Percentiles rank a stretch among this genome's conserved stretches.
phyloP scores from a whole-genome alignment of 176 grass and related monocot genomes.

The Cocos nucifera region DNA sequence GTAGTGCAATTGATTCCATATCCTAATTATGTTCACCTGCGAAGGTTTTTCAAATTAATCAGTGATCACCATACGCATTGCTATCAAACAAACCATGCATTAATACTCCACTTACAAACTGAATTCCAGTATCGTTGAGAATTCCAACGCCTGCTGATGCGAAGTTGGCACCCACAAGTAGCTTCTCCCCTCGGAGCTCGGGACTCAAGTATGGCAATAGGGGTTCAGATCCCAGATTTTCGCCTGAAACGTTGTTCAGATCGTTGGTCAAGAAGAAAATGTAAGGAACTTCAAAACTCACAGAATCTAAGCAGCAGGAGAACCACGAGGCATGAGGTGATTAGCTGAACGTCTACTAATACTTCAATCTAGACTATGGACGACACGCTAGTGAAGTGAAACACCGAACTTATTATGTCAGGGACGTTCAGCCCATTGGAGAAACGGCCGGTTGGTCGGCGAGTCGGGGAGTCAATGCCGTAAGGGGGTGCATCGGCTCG shows the following conservation, averaged over 20 bases:
- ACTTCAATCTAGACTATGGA: too few relatives aligned
- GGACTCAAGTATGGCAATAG: slow-evolving; percentile 77
- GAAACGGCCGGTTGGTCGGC: slow-evolving; percentile 58
- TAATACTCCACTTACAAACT: slow-evolving; percentile 54
- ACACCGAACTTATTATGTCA: slow-evolving; percentile 75
- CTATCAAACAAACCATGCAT: too few relatives aligned
- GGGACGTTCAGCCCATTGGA: slow-evolving; percentile 79
- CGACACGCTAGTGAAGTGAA: too few relatives aligned
- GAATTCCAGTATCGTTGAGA: slow-evolving; percentile 85
- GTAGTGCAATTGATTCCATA: slow-evolving; percentile 52
- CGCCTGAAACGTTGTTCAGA: slow-evolving; percentile 29
- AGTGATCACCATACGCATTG: too few relatives aligned
- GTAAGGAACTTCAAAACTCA: too few relatives aligned
- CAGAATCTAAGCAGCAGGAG: too few relatives aligned
- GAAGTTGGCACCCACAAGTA: slow-evolving; percentile 90
- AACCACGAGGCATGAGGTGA: too few relatives aligned
- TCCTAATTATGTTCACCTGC: slow-evolving; percentile 83
- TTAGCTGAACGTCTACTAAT: too few relatives aligned
- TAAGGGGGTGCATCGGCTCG: slow-evolving; percentile 76
- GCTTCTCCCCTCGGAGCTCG: slow-evolving; percentile 51
- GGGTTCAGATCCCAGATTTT: slow-evolving; percentile 52
- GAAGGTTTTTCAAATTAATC: too few relatives aligned
- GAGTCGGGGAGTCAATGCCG: slow-evolving; percentile 61
- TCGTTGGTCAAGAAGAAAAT: too few relatives aligned
- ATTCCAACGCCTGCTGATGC: slow-evolving; percentile 90